Base-by-base conservation (phyloP, 768 basidiomycete genomes). In the Termitomyces sp. region DNA sequence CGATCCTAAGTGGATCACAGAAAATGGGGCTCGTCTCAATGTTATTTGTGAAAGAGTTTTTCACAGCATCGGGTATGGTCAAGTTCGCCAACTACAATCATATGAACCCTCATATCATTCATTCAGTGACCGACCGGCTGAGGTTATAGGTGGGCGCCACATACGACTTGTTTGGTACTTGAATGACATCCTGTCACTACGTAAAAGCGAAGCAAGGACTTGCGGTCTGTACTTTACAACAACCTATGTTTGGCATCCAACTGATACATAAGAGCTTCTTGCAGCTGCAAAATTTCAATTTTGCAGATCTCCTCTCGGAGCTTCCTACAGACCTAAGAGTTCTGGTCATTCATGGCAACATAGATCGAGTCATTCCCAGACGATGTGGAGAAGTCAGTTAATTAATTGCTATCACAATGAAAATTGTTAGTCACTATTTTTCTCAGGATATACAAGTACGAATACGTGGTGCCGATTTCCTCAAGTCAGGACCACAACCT, bases 261-360 rank as follows among this genome's bases (percentile, higher is more conserved):
- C 28, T 43, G 14, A 50, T 9, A 42, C 16, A 2, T 17, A 37
- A 12, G 25, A 14, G 27, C 21, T 41, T 17, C n/a, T n/a, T 30
- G 6, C 51, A 73, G 70, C 61, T 73, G 34, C 64, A 66, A 58
- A 64, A 63, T 8, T 73, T 74, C 49, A 63, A 70, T 32, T 72
- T 71, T 58, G 65, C 59, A 34, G 57, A 64, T 28, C 61, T 68
- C 14, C 64, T 72, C 25, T 37, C 62, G 14, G 64, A 66, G 30
- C 54, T 76, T 16, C 67, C 73, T 8, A 50, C 46, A 17, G 66
- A 71, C 25, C 61, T 66, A n/a, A 68, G 70, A 19, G 70, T 77
- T 23, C 60, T 78, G 37, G 64, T 77, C 27, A 67, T 77, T n/a
- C 76, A 78, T 43, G 75, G 76, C n/a, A 65, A 64, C 40, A 57